These are phyloP conservation scores for Plectosphaerella plurivora DNA, from an alignment of 2,329 filamentous ascomycete species.

Conservation along the genomic window DNA sequence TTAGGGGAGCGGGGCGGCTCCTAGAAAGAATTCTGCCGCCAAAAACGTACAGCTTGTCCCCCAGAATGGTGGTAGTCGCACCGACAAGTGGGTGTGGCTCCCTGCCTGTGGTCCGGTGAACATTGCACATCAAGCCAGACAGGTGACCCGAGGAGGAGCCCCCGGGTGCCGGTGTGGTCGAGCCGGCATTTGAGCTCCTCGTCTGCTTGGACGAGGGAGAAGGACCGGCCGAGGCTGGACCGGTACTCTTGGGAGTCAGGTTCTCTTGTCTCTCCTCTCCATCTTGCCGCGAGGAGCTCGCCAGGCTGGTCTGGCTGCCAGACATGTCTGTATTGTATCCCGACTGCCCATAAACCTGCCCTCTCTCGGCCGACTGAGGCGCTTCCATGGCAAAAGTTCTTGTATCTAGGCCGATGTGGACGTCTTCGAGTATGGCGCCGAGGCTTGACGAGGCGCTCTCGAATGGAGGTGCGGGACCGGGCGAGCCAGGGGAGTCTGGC, in stretches of 20 bases:
- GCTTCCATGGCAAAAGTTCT: constrained; percentile 48
- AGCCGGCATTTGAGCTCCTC: constrained; percentile 29
- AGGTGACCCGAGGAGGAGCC: constrained; percentile 52
- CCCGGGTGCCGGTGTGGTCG: constrained; percentile 31
- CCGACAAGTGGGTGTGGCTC: constrained; percentile 91
- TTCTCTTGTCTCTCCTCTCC: constrained; percentile 41
- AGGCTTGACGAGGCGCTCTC: constrained; percentile 25
- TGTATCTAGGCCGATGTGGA: constrained; percentile 34
- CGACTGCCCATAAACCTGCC: constrained; percentile 31
- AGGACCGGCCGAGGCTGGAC: constrained; percentile 50
- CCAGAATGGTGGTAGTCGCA: constrained; percentile 89
- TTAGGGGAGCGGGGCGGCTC: constrained; percentile 74
- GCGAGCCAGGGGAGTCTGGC: constrained; percentile 12
- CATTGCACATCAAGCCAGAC: constrained; percentile 65
- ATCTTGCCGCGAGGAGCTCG: constrained; percentile 27
- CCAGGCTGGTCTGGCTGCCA: constrained; percentile 13
- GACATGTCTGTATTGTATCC: constrained; percentile 31
- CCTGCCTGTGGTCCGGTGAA: constrained; percentile 81
- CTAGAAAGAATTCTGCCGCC: constrained; percentile 84
- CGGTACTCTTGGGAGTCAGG: constrained; percentile 47
- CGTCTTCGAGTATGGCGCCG: constrained; percentile 18
- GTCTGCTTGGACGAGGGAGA: constrained; percentile 47
- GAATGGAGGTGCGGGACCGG: constrained; percentile 25
- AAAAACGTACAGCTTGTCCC: constrained; percentile 96
- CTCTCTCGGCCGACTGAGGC: constrained; percentile 20